These are phyloP conservation scores for Trichophyton verrucosum DNA, from an alignment of 2,329 filamentous ascomycete genomes.

Conservation along the genomic window DNA sequence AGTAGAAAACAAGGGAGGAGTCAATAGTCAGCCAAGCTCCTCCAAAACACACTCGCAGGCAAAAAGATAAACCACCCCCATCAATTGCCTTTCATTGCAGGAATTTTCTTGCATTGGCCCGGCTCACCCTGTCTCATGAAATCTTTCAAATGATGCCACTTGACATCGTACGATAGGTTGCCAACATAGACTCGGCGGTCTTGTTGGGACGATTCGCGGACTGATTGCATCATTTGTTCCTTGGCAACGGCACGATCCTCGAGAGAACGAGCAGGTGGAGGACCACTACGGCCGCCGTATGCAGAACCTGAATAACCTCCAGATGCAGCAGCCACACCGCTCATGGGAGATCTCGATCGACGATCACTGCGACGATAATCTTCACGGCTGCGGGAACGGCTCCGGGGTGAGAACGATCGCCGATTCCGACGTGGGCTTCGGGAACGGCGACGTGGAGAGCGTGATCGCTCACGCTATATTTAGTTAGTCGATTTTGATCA, in stretches of 20 bases:
- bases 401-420: conserved; percentile 67
- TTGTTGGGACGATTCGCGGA: conserved; percentile 91
- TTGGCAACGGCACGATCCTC: conserved; percentile 75
- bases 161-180: conserved; percentile 98
- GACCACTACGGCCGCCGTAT: conserved; percentile 48
- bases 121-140: conserved; percentile 97
- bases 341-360: conserved; percentile 79
- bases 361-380: conserved; percentile 63
- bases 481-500: not conserved
- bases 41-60: not conserved
- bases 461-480: conserved; percentile 61
- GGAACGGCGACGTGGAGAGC: conserved; percentile 56
- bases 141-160: conserved; percentile 99
- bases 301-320: conserved; percentile 57
- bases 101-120: conserved; percentile 12
- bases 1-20: conserved; percentile 24
- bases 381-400: conserved; percentile 66
- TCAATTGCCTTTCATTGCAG: conserved; percentile 11
- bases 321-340: conserved; percentile 53
- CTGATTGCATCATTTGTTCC: conserved; percentile 91
- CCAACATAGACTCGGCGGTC: conserved; percentile 99
- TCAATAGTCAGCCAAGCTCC: conserved; percentile 22
- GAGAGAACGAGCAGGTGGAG: conserved; percentile 56
- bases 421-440: conserved; percentile 67
- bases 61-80: conserved; percentile 11